phyloP scores from a whole-genome alignment of 371 early-diverging fungal species.

The Mucor racemosus region DNA sequence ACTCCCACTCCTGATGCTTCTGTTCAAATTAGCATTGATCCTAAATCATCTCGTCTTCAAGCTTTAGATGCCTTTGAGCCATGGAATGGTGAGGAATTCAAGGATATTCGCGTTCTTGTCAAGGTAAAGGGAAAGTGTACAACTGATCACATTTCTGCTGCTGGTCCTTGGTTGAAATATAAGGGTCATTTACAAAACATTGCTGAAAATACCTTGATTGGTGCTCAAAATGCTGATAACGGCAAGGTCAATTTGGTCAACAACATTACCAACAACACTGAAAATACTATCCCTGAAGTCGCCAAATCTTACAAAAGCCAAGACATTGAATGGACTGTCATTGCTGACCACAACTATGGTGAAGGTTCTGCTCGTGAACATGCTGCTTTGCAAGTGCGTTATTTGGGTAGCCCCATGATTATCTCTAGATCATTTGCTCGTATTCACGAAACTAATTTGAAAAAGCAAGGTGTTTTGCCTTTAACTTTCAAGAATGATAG shows the following conservation, averaged over 20 bases:
- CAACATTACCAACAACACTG: slow-evolving; percentile 71
- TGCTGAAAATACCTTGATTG: slow-evolving; percentile 95
- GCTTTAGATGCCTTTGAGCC: slow-evolving; percentile 79
- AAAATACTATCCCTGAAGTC: slow-evolving; percentile 87
- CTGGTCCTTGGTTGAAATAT: slow-evolving; percentile 97
- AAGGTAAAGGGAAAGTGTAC: slow-evolving; percentile 98
- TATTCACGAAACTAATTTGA: slow-evolving; percentile 98
- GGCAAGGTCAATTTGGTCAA: slow-evolving; percentile 82
- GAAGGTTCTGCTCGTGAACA: slow-evolving; percentile 98
- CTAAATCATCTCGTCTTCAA: slow-evolving; percentile 84
- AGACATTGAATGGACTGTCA: slow-evolving; percentile 88
- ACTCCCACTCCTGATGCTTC: slow-evolving; percentile 61
- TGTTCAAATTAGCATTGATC: slow-evolving; percentile 69
- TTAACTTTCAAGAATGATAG: slow-evolving; percentile 84
- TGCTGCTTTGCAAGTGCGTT: slow-evolving; percentile 93
- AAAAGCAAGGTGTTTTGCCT: slow-evolving; percentile 97
- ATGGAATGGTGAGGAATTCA: slow-evolving; percentile 84
- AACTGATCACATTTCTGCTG: slow-evolving; percentile 96
- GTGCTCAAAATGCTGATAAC: slow-evolving; percentile 93
- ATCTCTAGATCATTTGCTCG: slow-evolving; percentile 94
- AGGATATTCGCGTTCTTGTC: slow-evolving; percentile 77
- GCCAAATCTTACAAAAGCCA: slow-evolving; percentile 88
- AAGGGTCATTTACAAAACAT: slow-evolving; percentile 97
- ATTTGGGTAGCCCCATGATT: slow-evolving; percentile 89
- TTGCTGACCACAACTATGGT: slow-evolving; percentile 97